These are phyloP conservation scores for Hanseniaspora uvarum DNA, from an alignment of 1,139 yeast genomes.

Conservation along the genomic window DNA sequence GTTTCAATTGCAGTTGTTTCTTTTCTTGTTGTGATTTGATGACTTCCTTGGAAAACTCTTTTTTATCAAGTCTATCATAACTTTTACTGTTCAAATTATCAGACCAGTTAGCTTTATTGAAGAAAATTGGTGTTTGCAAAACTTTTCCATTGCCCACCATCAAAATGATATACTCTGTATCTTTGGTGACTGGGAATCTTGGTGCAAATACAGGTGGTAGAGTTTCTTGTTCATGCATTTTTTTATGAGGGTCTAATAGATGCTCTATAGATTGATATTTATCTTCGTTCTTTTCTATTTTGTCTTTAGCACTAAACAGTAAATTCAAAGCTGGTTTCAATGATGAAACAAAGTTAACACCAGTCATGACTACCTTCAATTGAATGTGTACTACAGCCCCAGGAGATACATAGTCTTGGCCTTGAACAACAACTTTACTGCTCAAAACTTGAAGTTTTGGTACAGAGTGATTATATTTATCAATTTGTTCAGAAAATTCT, in stretches of 20 bases:
- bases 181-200: conserved; percentile 53
- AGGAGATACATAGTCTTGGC: conserved; percentile 71
- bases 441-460: conserved; percentile 63
- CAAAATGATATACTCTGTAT: conserved; percentile 56
- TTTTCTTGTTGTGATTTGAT: conserved; percentile 24
- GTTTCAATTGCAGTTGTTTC: conserved; percentile 39
- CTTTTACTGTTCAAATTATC: conserved; percentile 11
- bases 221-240: conserved; percentile 54
- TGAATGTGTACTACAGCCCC: conserved; percentile 62
- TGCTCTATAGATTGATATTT: conserved; percentile 53
- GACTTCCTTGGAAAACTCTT: conserved; percentile 23
- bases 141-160: conserved; percentile 62
- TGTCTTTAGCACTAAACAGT: conserved; percentile 32
- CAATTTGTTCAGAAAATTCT: conserved; percentile 39
- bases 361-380: conserved; percentile 46
- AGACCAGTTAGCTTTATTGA: conserved; percentile 37
- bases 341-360: conserved; percentile 42
- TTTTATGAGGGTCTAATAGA: conserved; percentile 59
- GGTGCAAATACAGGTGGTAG: conserved; percentile 63
- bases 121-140: conserved; percentile 49
- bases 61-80: conserved; percentile 19
- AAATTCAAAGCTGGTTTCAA: conserved; percentile 43
- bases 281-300: conserved; percentile 26
- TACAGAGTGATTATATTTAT: conserved; percentile 52
- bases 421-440: conserved; percentile 77